Percentiles rank a stretch among this genome's conserved stretches.
phyloP scores from a whole-genome alignment of 495 filamentous ascomycete species.

The Neurospora sp. region DNA sequence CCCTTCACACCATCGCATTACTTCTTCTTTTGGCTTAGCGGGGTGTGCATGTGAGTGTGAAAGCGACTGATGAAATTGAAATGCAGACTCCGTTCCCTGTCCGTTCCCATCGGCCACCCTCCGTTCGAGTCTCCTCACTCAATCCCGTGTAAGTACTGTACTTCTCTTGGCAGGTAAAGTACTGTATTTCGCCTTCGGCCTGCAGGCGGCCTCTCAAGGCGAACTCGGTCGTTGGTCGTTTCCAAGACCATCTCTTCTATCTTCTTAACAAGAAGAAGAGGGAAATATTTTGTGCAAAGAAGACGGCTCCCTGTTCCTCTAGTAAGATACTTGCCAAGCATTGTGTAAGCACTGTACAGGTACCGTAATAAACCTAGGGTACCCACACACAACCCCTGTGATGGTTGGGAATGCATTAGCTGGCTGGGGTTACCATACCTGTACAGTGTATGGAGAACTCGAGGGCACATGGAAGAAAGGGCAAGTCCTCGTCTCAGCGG shows the following conservation, averaged over 20 bases:
- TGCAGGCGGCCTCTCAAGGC: not conserved
- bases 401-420: constrained; percentile 17
- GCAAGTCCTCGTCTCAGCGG: not conserved
- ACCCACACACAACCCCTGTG: constrained; percentile 2
- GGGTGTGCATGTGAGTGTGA: not conserved
- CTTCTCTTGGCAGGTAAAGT: not conserved
- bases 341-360: not conserved
- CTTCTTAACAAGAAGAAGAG: not conserved
- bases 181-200: not conserved
- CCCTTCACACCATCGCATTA: not conserved
- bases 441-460: not conserved
- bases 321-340: not conserved
- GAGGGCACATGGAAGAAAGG: not conserved
- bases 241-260: not conserved
- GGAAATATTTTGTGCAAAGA: not conserved
- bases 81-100: not conserved
- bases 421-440: not conserved
- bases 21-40: not conserved
- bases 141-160: not conserved
- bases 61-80: not conserved
- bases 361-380: not conserved
- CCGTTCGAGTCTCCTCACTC: not conserved
- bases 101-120: not conserved
- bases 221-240: not conserved
- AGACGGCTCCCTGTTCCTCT: not conserved